Evolutionary conservation across 1,284 basidiomycete genomes (phyloP).

Genomic region (Cryptococcus floricola): DNA sequence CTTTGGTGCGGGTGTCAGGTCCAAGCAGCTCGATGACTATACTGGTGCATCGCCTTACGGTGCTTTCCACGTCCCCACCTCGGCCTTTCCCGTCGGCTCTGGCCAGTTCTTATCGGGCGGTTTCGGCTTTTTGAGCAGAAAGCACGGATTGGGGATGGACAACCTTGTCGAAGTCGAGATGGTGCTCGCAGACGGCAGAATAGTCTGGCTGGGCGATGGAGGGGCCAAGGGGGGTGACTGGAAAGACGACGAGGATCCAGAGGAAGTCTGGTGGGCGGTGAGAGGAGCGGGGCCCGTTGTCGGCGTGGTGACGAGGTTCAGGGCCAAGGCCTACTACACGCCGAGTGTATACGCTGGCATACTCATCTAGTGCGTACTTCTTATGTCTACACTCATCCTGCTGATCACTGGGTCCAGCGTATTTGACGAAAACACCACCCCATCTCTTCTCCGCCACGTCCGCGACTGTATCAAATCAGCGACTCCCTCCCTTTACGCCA

Average conservation of each 20-base stretch:
- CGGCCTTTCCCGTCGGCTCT: slow-evolving; percentile 55
- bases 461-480: slow-evolving; percentile 85
- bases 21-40: slow-evolving; percentile 75
- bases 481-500: slow-evolving; percentile 79
- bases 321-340: slow-evolving; percentile 76
- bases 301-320: slow-evolving; percentile 81
- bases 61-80: slow-evolving; percentile 75
- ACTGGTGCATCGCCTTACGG: slow-evolving; percentile 71
- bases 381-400: background rate
- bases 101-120: slow-evolving; percentile 81
- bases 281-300: slow-evolving; percentile 79
- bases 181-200: slow-evolving; percentile 66
- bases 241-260: slow-evolving; percentile 43
- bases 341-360: slow-evolving; percentile 86
- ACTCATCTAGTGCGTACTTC: slow-evolving; percentile 67
- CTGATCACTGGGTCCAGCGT: slow-evolving; percentile 54
- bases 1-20: slow-evolving; percentile 73
- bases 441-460: slow-evolving; percentile 83
- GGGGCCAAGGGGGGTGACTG: slow-evolving; percentile 53
- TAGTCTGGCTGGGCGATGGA: slow-evolving; percentile 60
- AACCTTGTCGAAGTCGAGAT: slow-evolving; percentile 75
- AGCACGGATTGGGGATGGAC: slow-evolving; percentile 79
- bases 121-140: slow-evolving; percentile 79
- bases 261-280: slow-evolving; percentile 76
- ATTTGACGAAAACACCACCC: slow-evolving; percentile 75